Base-by-base conservation (phyloP, 306 rosid species). In the Cucumis melo region DNA sequence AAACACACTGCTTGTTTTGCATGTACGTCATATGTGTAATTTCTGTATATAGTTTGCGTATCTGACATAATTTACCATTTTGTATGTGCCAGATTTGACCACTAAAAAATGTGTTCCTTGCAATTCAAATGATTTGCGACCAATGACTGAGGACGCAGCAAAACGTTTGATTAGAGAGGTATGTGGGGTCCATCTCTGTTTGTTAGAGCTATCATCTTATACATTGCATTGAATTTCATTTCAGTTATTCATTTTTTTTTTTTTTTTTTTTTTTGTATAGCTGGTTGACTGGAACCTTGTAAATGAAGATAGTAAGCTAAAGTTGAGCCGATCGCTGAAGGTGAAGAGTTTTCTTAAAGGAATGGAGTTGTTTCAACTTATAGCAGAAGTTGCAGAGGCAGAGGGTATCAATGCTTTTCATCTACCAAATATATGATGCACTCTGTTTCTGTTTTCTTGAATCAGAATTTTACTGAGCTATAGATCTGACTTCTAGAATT, bases 301-400 rank as follows among this genome's bases (percentile, higher is more conserved):
- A 23, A 86, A 77, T 36, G 96, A 91, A 89, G 85, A 78, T 63
- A 91, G 88, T 66, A 34, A 51, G 10, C 79, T 87, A 82, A 93
- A 88, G 86, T 81, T 93, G 81, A 88, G 73, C 48, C 86, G 81
- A 63, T 82, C 92, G 58, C 86, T 90, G 92, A 91, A 83, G 86
- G 95, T 91, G 61, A 93, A 91, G 84, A 86, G 83, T 79, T 93
- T 93, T 82, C 85, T 84, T 32, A 93, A 91, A 86, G 98, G 97
- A 61, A 76, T 93, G 83, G 97, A 91, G 38, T 82, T 93, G 70
- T 87, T 93, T 80, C 80, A 81, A 81, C 84, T 87, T 21, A 68
- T 91, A n/a, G 97, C 86, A 78, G 92, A 86, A 70, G 85, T 91
- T 86, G 98, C 97, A 62, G 98, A 93, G 74, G 86, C 89, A 34